These are phyloP conservation scores for Colletotrichum sansevieriae DNA, from an alignment of 2,329 filamentous ascomycete genomes.

Conservation along the genomic window DNA sequence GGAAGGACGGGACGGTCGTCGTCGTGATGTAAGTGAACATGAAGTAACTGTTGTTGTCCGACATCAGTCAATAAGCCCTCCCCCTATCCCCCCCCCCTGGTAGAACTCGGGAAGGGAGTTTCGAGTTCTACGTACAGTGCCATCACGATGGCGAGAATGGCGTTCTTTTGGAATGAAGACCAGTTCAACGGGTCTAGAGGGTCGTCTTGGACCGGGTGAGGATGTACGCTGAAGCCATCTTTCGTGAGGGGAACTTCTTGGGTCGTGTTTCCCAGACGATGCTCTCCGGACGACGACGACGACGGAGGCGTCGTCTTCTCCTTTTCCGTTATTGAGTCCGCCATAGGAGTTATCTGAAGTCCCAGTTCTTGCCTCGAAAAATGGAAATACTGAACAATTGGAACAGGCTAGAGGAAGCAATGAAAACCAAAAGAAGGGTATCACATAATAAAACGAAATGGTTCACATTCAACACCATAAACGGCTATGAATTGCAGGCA, in stretches of 20 bases:
- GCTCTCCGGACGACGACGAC: slow-evolving; percentile 1
- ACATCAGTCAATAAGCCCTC: background rate
- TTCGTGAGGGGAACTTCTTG: slow-evolving; percentile 42
- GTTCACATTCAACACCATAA: background rate
- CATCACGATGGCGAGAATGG: slow-evolving; percentile 65
- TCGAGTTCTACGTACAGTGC: slow-evolving; percentile 54
- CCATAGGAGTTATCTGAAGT: slow-evolving; percentile 10
- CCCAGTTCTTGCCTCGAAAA: no score
- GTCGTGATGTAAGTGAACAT: slow-evolving; percentile 71
- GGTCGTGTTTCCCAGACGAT: slow-evolving; percentile 29
- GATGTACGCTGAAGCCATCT: slow-evolving; percentile 52
- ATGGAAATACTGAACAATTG: no score
- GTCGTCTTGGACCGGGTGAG: slow-evolving; percentile 53
- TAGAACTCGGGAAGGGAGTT: background rate
- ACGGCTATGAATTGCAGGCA: background rate
- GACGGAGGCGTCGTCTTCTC: slow-evolving; percentile 3
- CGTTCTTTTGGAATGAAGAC: slow-evolving; percentile 60
- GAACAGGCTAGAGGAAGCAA: no score
- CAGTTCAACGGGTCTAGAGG: slow-evolving; percentile 68
- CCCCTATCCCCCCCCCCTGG: background rate
- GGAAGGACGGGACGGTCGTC: slow-evolving; percentile 67
- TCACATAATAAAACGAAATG: background rate
- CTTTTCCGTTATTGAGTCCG: slow-evolving; percentile 30
- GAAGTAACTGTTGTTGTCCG: slow-evolving; percentile 60
- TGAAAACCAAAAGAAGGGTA: background rate